These are phyloP conservation scores for Colletotrichum paranaense DNA, from an alignment of 2,329 filamentous ascomycete species.

Conservation along the genomic window DNA sequence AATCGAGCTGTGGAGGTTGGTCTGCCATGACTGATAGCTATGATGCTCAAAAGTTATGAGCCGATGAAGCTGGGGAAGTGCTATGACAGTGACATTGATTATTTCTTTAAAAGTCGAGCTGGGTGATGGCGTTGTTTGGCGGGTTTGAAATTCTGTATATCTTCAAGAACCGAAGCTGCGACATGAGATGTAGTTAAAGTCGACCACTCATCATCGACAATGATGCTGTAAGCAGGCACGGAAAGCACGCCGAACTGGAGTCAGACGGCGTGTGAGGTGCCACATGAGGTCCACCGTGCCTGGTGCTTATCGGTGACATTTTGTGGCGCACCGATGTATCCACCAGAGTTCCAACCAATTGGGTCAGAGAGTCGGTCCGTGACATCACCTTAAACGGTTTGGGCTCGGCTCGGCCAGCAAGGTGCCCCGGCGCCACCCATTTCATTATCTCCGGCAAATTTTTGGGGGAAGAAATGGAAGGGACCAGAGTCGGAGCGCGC, in stretches of 20 bases:
- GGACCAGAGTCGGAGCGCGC: constrained; percentile 16
- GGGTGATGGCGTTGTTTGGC: background rate
- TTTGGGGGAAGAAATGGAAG: constrained; percentile 18
- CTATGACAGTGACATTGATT: constrained; percentile 13
- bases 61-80: background rate
- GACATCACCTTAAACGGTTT: constrained; percentile 25
- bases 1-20: constrained; percentile 56
- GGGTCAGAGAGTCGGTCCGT: background rate
- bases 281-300: constrained; percentile 18
- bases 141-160: background rate
- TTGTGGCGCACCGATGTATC: constrained; percentile 12
- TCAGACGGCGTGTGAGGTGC: constrained; percentile 26
- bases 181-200: constrained; percentile 26
- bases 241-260: constrained; percentile 27
- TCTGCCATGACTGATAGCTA: constrained; percentile 14
- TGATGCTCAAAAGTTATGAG: background rate
- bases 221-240: constrained; percentile 26
- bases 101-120: no score
- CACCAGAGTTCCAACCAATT: constrained; percentile 19
- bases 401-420: constrained; percentile 28
- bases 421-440: constrained; percentile 32
- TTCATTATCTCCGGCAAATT: constrained; percentile 36
- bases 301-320: constrained; percentile 31
- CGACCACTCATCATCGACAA: constrained; percentile 31
- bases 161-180: background rate